Evolutionary conservation across 2,329 filamentous ascomycete genomes (phyloP), one percentile per base, ranked within the genome.

Genomic region (Periglandula ipomoeae): DNA sequence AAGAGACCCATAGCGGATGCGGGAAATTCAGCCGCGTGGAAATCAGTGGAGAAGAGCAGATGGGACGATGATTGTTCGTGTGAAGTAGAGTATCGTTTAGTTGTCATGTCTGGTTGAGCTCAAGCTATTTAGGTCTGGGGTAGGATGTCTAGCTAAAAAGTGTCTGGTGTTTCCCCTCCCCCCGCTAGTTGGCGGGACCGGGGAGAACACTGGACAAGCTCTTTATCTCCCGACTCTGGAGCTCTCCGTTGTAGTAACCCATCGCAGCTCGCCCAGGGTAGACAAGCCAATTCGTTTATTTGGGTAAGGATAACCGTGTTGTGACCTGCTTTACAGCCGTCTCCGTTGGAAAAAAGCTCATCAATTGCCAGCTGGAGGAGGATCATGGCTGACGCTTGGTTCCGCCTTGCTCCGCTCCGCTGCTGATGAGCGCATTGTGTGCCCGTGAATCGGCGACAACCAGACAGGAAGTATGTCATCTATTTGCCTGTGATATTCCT

Each of bases 391-490:
- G 13, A 24, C n/a, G 23, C 10, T 34, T n/a, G 26, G n/a, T 34
- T 35, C 43, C 43, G 43, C 17, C 27, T 22, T 45, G 43, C 43
- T 45, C 43, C 43, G 43, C 43, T 45, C n/a, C 9, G 43, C 5
- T 41, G 19, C 39, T 24, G 39, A 15, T 23, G 11, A 3, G 41
- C 23, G 43, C 43, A 17, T 45, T 35, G 30, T 23, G 17, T 34
- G 17, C n/a, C 19, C 26, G 20, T 11, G 9, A 23, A 42, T 42
- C 23, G 39, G 11, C 35, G n/a, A 13, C 11, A 42, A 42, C 9
- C n/a, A n/a, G n/a, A n/a, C n/a, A n/a, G n/a, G n/a, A n/a, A n/a
- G n/a, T n/a, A n/a, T n/a, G n/a, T n/a, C n/a, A n/a, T n/a, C n/a
- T n/a, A n/a, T n/a, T n/a, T n/a, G n/a, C n/a, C n/a, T n/a, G n/a